Base-by-base conservation (phyloP, 1,284 basidiomycete species). In the Tilletia caries region DNA sequence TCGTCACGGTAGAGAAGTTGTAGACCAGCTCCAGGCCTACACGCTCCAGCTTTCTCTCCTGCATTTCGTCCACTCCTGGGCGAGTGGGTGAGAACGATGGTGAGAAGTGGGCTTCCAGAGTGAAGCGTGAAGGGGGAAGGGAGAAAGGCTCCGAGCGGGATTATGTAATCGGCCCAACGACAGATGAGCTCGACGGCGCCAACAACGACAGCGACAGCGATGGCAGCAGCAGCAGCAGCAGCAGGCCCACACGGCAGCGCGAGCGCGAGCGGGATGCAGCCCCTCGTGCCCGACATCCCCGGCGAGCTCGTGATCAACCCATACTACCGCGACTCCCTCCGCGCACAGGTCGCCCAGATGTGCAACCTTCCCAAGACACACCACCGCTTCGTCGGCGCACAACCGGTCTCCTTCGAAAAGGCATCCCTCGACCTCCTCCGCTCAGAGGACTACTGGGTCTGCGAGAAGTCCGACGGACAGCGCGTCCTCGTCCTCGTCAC, bases 401-500 rank as follows among this genome's bases (percentile, higher is more conserved):
- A 80, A 43, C 79, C 79, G n/a, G 79, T 80, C 44, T 77, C 76
- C 27, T 80, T 80, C 62, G 74, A 76, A 34, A 77, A 75, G 48
- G 43, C 62, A 2, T 74, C 73, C 18, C 71, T 80, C 48, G 68
- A 68, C 12, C 66, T 74, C 25, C 71, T 80, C 25, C 64, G 71
- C 29, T 69, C 69, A 25, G 73, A 80, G 37, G 79, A 80, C 83
- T 98, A 92, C 83, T 99, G 95, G 95, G 95, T 99, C 34, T 97
- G 94, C 85, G 96, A 99, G 85, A 99, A 99, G 86, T 96, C 94
- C n/a, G 96, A 99, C 82, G 96, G 96, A 2, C 85, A 98, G 67
- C 89, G 96, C 52, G 92, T 98, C 37, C 86, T 98, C 54, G 88
- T 98, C 64, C 86, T 96, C 71, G 88, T 98, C 65, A 87, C 90